Conservation (phyloP, 2,329 filamentous ascomycete genomes). For the Pseudogymnoascus sp. region DNA sequence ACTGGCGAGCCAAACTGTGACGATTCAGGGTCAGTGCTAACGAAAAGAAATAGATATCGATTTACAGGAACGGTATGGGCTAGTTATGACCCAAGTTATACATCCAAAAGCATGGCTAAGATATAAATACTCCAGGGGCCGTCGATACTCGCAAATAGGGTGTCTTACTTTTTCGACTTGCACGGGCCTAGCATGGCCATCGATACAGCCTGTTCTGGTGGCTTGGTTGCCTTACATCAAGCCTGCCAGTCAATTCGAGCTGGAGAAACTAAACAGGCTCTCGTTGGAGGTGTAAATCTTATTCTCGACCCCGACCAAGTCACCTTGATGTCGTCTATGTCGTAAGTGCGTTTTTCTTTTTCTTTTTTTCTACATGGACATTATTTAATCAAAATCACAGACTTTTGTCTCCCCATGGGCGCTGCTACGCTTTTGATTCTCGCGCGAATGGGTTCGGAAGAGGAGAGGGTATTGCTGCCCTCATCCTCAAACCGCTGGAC, state of each 20-base stretch:
- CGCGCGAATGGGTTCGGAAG: conserved; percentile 37
- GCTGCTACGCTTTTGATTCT: conserved; percentile 30
- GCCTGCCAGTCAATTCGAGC: conserved; percentile 32
- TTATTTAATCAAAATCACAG: conserved; percentile 5
- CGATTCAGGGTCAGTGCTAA: neutral
- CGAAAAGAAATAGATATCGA: neutral
- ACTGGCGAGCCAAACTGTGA: neutral
- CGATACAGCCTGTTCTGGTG: conserved; percentile 24
- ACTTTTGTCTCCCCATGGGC: conserved; percentile 25
- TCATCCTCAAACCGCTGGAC: conserved; percentile 35
- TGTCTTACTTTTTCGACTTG: conserved; percentile 20
- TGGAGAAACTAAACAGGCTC: conserved; percentile 22
- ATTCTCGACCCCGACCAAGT: conserved; percentile 18
- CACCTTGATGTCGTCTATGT: conserved; percentile 22
- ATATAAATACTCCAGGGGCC: neutral
- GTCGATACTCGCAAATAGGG: conserved; percentile 15
- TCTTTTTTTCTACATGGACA: neutral
- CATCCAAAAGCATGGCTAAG: neutral
- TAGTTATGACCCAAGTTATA: neutral
- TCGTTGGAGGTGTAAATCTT: conserved; percentile 11
- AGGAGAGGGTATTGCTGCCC: conserved; percentile 35
- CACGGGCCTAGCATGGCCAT: conserved; percentile 12
- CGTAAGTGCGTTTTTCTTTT: neutral
- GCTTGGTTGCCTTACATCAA: conserved; percentile 44
- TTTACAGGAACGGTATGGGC: neutral